Evolutionary conservation across 1,139 yeast species (phyloP).

Genomic region (Sugiyamaella japonica): DNA sequence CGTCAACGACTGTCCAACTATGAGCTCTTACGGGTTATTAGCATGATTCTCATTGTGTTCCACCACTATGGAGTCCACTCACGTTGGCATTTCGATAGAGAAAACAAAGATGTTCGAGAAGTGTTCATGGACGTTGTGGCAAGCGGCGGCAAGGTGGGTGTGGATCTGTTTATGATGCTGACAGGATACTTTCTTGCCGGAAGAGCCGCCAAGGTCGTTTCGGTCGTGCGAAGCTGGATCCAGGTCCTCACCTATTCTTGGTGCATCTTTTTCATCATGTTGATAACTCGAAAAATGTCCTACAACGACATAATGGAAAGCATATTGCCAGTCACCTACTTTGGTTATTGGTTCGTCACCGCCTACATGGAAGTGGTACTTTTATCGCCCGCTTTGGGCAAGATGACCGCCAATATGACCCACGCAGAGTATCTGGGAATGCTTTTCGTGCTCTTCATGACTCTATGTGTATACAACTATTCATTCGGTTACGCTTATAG

Average conservation of each 20-base stretch:
- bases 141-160: conserved; percentile 20
- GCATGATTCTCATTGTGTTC: conserved; percentile 15
- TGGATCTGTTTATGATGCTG: conserved; percentile 17
- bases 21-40: conserved; percentile 16
- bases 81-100: conserved; percentile 7
- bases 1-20: conserved; percentile 14
- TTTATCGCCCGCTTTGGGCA: conserved; percentile 16
- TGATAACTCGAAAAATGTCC: neutral
- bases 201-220: conserved; percentile 11
- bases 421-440: conserved; percentile 11
- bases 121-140: neutral
- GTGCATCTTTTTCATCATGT: conserved; percentile 11
- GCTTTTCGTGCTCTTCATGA: conserved; percentile 5
- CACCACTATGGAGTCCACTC: conserved; percentile 15
- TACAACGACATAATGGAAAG: conserved; percentile 13
- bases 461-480: conserved; percentile 11
- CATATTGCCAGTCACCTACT: conserved; percentile 13
- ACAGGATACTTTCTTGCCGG: conserved; percentile 18
- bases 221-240: conserved; percentile 17
- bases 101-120: neutral
- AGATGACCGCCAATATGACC: conserved; percentile 11
- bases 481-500: conserved; percentile 14
- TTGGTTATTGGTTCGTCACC: conserved; percentile 18
- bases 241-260: conserved; percentile 15
- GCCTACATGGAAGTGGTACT: conserved; percentile 15